These are phyloP conservation scores for Angomonas deanei DNA, from an alignment of 208 protist genomes.

Conservation along the genomic window DNA sequence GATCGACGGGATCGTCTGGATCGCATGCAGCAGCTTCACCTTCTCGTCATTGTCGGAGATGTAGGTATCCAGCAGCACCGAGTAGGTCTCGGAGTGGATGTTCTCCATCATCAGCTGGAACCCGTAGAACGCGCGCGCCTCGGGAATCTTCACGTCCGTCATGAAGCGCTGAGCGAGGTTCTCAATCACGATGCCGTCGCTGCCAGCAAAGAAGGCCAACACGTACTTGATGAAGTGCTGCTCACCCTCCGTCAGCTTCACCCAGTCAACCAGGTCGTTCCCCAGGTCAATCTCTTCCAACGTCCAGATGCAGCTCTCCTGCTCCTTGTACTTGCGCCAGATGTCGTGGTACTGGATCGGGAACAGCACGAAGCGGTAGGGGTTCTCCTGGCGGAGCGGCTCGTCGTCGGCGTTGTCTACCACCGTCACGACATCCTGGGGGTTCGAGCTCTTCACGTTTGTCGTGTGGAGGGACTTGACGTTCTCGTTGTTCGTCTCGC, in stretches of 20 bases:
- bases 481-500: not conserved
- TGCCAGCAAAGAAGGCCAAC: conserved; percentile 98
- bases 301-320: conserved; percentile 97
- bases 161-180: conserved; percentile 97
- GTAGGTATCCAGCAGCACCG: conserved; percentile 94
- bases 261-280: conserved; percentile 95
- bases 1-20: conserved; percentile 96
- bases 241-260: conserved; percentile 93
- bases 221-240: conserved; percentile 98
- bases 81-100: conserved; percentile 97
- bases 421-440: conserved; percentile 6
- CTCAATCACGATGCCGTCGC: conserved; percentile 99
- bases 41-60: conserved; percentile 94
- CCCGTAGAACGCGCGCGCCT: conserved; percentile 98
- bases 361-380: conserved; percentile 97
- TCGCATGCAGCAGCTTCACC: conserved; percentile 93
- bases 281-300: conserved; percentile 98
- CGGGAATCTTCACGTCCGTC: conserved; percentile 97
- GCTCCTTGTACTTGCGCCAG: conserved; percentile 99
- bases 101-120: conserved; percentile 99
- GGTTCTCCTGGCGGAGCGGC: conserved; percentile 95
- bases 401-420: conserved; percentile 55
- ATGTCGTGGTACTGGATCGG: conserved; percentile 97
- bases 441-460: conserved; percentile 5
- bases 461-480: not conserved